phyloP scores from a whole-genome alignment of 23 red algal genomes.

The Gracilariopsis chorda region DNA sequence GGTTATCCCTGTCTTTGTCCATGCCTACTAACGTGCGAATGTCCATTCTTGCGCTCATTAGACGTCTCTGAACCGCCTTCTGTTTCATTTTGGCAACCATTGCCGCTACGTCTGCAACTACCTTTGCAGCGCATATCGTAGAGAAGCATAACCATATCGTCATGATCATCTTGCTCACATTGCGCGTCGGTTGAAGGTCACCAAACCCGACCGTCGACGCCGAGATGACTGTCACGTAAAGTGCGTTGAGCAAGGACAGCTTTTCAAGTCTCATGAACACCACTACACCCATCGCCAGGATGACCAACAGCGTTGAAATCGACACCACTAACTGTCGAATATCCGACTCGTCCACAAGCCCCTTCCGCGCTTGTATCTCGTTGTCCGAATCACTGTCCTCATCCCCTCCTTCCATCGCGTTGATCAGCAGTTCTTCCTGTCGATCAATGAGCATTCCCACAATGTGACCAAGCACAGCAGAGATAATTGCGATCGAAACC shows the following conservation, averaged over 20 bases:
- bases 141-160: slow-evolving; percentile 81
- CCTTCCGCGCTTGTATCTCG: background rate
- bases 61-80: slow-evolving; percentile 7
- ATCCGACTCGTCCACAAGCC: slow-evolving; percentile 28
- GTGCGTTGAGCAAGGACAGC: slow-evolving; percentile 47
- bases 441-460: slow-evolving; percentile 58
- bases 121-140: slow-evolving; percentile 64
- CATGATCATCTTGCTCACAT: slow-evolving; percentile 30
- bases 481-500: slow-evolving; percentile 58
- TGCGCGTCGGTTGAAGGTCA: slow-evolving; percentile 52
- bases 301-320: background rate
- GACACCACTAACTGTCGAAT: background rate
- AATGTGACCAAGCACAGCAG: slow-evolving; percentile 25
- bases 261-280: slow-evolving; percentile 36
- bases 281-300: slow-evolving; percentile 26
- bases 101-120: slow-evolving; percentile 56
- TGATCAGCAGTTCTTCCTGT: slow-evolving; percentile 68
- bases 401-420: slow-evolving; percentile 6
- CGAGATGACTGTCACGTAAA: slow-evolving; percentile 66
- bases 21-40: background rate
- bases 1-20: slow-evolving; percentile 55
- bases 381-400: slow-evolving; percentile 23
- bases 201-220: slow-evolving; percentile 78
- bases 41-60: slow-evolving; percentile 51
- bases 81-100: slow-evolving; percentile 48